Conservation (phyloP, 768 basidiomycete species). For the Hypholoma sublateritium region DNA sequence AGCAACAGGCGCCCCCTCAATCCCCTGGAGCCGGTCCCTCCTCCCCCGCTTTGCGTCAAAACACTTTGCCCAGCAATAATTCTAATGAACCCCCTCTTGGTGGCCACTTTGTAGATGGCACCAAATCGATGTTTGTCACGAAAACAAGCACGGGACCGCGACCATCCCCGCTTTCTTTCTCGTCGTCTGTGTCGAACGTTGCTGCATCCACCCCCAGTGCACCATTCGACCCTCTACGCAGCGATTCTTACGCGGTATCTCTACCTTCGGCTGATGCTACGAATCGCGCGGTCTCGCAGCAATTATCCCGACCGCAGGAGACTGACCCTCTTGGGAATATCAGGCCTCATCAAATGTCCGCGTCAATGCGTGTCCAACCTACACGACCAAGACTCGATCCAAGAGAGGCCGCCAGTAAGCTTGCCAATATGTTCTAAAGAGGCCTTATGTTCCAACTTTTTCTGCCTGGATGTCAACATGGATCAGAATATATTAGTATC, state of each 20-base stretch:
- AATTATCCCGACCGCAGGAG: conserved; percentile 25
- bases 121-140: conserved; percentile 78
- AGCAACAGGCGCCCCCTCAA: conserved; percentile 27
- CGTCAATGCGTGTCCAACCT: conserved; percentile 72
- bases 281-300: conserved; percentile 19
- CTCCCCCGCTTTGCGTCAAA: conserved; percentile 30
- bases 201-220: conserved; percentile 15
- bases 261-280: conserved; percentile 30
- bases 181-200: conserved; percentile 34
- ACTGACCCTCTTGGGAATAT: conserved; percentile 69
- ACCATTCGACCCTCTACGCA: conserved; percentile 37
- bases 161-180: conserved; percentile 31
- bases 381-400: conserved; percentile 78
- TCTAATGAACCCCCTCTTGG: conserved; percentile 53
- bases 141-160: conserved; percentile 36
- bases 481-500: neutral
- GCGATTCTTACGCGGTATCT: conserved; percentile 30
- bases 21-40: conserved; percentile 57
- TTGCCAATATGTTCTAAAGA: conserved; percentile 81
- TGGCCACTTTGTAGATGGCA: conserved; percentile 70
- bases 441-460: neutral
- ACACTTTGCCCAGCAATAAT: conserved; percentile 20
- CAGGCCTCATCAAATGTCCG: conserved; percentile 64
- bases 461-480: neutral
- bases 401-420: conserved; percentile 82